Evolutionary conservation across 2,329 filamentous ascomycete genomes (phyloP), one percentile per base, ranked within the genome.

Genomic region (Stemphylium vesicarium): DNA sequence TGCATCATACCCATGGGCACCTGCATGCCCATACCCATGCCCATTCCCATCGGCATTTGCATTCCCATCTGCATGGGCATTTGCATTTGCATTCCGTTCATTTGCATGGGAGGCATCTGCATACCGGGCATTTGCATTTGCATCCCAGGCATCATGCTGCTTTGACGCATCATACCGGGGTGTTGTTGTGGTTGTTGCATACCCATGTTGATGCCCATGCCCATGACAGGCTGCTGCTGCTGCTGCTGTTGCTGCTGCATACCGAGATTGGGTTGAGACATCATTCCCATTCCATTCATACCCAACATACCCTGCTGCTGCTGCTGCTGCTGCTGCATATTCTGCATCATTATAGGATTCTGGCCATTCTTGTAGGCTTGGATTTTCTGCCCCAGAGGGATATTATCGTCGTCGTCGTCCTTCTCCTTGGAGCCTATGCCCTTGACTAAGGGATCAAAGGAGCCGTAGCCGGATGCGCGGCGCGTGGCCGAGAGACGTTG

Each of bases 351-450:
- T 3, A 59, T 47, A 18, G 69, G 70, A 4, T 65, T 55, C 60
- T 71, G 61, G n/a, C 58, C 63, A 15, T 73, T 63, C 48, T 73
- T 75, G 60, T 76, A 78, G 1, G 73, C 70, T 18, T 75, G 70
- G n/a, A 74, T 73, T 45, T 70, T 74, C 16, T 63, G 65, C 32
- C 68, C 68, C 10, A 74, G 60, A 0, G 72, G 66, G 29, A 61
- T 63, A 32, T 75, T 67, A 3, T 71, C 63, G 33, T 75, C 69
- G 2, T 71, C 63, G 26, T 69, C 57, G 29, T 57, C 53, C 40
- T 69, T 72, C 11, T 60, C 64, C 36, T 69, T 72, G 13, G 59
- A 63, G 1, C 64, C 46, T 2, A 65, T 60, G 11, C 57, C 61
- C 9, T 60, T 61, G 0, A 76, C 45, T 0, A 75, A 64, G 0